Percentiles rank a stretch among this genome's conserved stretches.
phyloP scores from a whole-genome alignment of 495 filamentous ascomycete genomes.

The Podospora fimiseda region DNA sequence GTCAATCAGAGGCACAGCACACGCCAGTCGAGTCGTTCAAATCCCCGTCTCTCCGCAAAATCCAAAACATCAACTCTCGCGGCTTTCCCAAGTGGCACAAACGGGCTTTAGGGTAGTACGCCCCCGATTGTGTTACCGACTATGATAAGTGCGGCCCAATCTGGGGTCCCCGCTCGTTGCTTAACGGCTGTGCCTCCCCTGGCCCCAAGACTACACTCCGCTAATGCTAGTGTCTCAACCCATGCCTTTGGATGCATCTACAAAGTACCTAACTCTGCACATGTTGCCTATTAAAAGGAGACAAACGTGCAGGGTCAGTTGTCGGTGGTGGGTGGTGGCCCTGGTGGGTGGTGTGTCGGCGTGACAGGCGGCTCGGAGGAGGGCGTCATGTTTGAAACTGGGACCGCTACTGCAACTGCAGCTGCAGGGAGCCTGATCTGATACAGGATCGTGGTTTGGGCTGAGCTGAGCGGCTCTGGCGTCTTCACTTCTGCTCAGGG shows the following conservation, averaged over 20 bases:
- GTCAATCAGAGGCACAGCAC: background rate
- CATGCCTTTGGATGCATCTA: too few relatives aligned
- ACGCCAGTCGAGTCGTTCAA: background rate
- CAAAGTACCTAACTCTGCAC: too few relatives aligned
- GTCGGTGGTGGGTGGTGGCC: background rate
- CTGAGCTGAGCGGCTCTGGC: conserved; percentile 7
- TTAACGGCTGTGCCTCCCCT: background rate
- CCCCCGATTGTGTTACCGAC: background rate
- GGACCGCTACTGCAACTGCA: background rate
- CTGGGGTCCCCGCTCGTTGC: too few relatives aligned
- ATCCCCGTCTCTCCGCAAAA: background rate
- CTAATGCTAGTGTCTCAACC: background rate
- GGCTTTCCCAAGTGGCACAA: background rate
- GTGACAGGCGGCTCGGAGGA: background rate
- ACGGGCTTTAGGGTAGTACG: background rate
- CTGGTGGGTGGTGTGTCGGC: background rate
- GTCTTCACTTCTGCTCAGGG: background rate
- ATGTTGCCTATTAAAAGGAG: too few relatives aligned
- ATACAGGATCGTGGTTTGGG: conserved; percentile 20
- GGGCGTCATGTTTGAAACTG: conserved; percentile 9
- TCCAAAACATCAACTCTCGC: background rate
- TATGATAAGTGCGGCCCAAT: background rate
- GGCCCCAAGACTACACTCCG: too few relatives aligned
- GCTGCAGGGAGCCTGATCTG: conserved; percentile 7
- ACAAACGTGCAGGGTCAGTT: too few relatives aligned